Percentiles rank a stretch among this genome's conserved stretches.
phyloP scores from a whole-genome alignment of 257 asterid species.

The Rubia yunnanensis region DNA sequence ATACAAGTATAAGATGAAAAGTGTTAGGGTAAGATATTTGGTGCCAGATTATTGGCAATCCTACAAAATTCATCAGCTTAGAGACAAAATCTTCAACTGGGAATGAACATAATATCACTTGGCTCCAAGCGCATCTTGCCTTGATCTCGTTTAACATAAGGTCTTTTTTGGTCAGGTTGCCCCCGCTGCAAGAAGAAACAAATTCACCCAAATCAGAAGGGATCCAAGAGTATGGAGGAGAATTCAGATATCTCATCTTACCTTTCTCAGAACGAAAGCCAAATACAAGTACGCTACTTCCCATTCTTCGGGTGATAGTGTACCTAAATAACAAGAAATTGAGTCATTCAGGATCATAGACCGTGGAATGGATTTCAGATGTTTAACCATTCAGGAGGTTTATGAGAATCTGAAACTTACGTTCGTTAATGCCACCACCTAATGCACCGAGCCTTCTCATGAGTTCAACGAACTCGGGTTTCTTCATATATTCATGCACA shows the following conservation, averaged over 20 bases:
- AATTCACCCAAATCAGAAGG: not conserved
- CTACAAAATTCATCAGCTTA: constrained; percentile 3
- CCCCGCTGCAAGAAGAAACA: constrained; percentile 46
- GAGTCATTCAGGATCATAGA: not conserved
- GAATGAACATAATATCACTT: constrained; percentile 49
- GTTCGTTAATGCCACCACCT: constrained; percentile 82
- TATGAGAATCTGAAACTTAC: constrained; percentile 28
- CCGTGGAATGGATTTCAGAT: not conserved
- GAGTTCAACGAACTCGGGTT: constrained; percentile 74
- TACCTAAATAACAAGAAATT: constrained; percentile 25
- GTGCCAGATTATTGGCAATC: not conserved
- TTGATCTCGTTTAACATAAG: constrained; percentile 35
- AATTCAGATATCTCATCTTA: constrained; percentile 5
- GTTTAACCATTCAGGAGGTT: not conserved
- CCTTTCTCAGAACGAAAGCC: constrained; percentile 81
- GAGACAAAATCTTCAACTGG: constrained; percentile 16
- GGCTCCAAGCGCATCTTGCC: constrained; percentile 71
- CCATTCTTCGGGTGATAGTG: constrained; percentile 92
- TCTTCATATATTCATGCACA: constrained; percentile 87
- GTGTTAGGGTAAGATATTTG: not conserved
- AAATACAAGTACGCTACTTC: constrained; percentile 85
- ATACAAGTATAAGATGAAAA: not conserved
- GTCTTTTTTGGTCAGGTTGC: constrained; percentile 39
- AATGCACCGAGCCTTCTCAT: constrained; percentile 94
- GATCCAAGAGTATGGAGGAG: not conserved